Conservation (phyloP, 768 basidiomycete genomes). For the Rhodosporidiobolus odoratus region DNA sequence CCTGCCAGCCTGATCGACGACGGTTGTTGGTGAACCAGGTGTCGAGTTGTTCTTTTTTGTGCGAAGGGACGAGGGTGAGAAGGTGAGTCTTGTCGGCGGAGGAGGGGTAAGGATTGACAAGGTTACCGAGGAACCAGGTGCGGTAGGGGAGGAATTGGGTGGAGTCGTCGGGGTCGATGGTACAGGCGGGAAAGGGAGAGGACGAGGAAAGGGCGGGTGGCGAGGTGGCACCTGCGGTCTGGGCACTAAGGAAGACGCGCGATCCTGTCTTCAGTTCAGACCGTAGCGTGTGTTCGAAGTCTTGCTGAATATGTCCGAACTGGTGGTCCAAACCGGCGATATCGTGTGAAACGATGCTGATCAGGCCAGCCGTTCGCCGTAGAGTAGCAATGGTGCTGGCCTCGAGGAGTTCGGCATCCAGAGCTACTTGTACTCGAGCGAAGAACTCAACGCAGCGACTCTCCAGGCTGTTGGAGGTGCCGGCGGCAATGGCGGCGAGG, state of each 20-base stretch:
- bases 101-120: constrained; percentile 23
- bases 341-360: constrained; percentile 2
- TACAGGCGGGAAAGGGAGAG: too few species aligned
- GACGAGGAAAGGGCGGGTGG: neutral
- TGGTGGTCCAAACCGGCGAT: too few species aligned
- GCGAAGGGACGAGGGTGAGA: constrained; percentile 1
- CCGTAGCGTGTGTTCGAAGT: too few species aligned
- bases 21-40: constrained; percentile 34
- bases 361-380: neutral
- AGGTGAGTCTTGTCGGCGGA: neutral
- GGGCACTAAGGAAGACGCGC: neutral
- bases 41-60: constrained; percentile 19
- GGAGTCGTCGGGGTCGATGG: neutral
- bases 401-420: neutral
- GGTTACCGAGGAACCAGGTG: constrained; percentile 19
- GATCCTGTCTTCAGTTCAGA: neutral
- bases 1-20: constrained; percentile 26
- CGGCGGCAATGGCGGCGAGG: neutral
- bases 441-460: neutral
- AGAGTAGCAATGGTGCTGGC: neutral
- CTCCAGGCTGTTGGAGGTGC: neutral
- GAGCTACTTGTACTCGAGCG: neutral
- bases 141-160: constrained; percentile 19
- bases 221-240: neutral
- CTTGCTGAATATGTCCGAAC: too few species aligned